phyloP scores from a whole-genome alignment of 2,329 filamentous ascomycete species.

The Phialophora verrucosa region DNA sequence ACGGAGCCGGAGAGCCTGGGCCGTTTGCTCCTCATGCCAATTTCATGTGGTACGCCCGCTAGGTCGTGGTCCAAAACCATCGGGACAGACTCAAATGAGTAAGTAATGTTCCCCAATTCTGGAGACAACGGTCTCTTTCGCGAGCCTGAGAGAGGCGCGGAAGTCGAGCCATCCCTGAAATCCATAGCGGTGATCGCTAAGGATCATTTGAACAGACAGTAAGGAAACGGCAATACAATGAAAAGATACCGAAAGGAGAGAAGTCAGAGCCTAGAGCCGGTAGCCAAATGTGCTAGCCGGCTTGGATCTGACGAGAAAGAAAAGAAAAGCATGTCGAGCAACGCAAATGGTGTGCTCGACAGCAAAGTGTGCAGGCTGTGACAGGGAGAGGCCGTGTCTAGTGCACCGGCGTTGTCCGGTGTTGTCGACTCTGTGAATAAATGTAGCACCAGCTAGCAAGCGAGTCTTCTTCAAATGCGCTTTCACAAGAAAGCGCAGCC shows the following conservation, averaged over 20 bases:
- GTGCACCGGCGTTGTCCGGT: background rate
- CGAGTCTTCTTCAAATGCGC: background rate
- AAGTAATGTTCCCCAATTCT: slow-evolving; percentile 6
- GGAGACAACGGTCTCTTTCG: slow-evolving; percentile 26
- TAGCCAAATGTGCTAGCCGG: slow-evolving; percentile 29
- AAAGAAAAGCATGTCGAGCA: slow-evolving; percentile 34
- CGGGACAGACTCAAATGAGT: slow-evolving; percentile 6
- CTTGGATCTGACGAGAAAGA: slow-evolving; percentile 27
- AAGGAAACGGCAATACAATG: slow-evolving; percentile 19
- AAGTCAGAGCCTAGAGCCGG: slow-evolving; percentile 29
- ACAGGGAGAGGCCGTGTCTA: slow-evolving; percentile 6
- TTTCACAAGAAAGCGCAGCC: background rate
- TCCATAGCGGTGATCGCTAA: slow-evolving; percentile 18
- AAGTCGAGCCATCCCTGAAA: background rate
- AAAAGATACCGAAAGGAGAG: slow-evolving; percentile 19
- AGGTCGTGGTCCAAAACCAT: background rate
- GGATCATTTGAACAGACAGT: slow-evolving; percentile 23
- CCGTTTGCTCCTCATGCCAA: slow-evolving; percentile 21
- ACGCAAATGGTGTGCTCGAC: slow-evolving; percentile 13
- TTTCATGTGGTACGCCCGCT: background rate
- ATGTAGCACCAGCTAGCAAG: background rate
- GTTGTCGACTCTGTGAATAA: background rate
- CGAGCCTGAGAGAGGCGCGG: background rate
- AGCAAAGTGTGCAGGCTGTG: slow-evolving; percentile 6
- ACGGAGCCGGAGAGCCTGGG: slow-evolving; percentile 8